Base-by-base conservation (phyloP, 306 rosid species). In the Prunus dulcis region DNA sequence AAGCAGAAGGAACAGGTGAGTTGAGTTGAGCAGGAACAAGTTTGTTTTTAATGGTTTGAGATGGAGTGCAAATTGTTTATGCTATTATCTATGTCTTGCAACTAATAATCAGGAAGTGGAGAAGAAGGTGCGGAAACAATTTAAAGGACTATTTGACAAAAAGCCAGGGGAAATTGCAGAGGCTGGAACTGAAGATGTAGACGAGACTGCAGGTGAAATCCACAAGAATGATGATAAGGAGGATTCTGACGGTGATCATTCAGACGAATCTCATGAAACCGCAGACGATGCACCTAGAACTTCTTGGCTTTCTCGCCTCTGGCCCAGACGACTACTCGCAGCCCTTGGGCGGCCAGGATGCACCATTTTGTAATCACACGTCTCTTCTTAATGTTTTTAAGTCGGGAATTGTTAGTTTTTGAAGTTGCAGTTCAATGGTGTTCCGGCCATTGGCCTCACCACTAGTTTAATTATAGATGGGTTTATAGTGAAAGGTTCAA, bases 111-210 rank as follows among this genome's bases (percentile, higher is more conserved):
- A 92, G 98, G 99, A 89, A 76, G 82, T 85, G 46, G 97, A 90
- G 86, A 89, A 71, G 80, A 89, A 84, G 80, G 96, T 84, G 66
- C 82, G 92, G 83, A 95, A 83, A 83, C 97, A 95, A 73, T 92
- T 95, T 72, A 92, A 87, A 85, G 97, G 98, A 71, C 91, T 92
- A 50, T 95, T 95, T 51, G 98, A 92, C 87, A 95, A 91, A 85
- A 95, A 88, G 76, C 99, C 99, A 3, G 97, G 97, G 72, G 93
- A 95, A 83, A 95, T 95, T 58, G 71, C 97, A 2, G 91, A 88
- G 47, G 96, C 27, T 58, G 85, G 86, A 38, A 76, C 74, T 8
- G 86, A 81, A 55, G 84, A 83, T 67, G 79, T 47, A 34, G 87
- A 74, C 65, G 80, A 75, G 76, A 79, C 66, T 51, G 62, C 82